phyloP scores from a whole-genome alignment of 495 filamentous ascomycete species.

The Aspergillus incahuasiensis region DNA sequence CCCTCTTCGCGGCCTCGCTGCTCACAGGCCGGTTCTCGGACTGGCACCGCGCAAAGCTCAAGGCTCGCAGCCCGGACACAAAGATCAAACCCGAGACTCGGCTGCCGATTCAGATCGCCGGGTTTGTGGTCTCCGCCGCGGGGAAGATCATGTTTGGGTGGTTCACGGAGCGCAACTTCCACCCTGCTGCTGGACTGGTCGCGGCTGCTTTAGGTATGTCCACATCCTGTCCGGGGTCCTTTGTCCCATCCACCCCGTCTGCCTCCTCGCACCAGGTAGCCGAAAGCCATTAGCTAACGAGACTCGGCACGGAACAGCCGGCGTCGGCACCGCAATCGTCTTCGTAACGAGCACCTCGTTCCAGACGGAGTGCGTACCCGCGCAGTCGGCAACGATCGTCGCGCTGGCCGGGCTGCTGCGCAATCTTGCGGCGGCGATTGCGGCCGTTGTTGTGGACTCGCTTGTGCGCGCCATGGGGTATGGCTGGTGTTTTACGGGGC shows the following conservation, averaged over 20 bases:
- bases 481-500: constrained; percentile 29
- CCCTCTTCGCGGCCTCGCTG: constrained; percentile 26
- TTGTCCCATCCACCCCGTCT: no score
- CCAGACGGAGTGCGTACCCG: constrained; percentile 25
- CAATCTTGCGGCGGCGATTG: constrained; percentile 28
- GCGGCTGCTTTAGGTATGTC: not conserved
- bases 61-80: constrained; percentile 1
- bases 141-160: constrained; percentile 31
- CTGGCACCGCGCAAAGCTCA: constrained; percentile 7
- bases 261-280: no score
- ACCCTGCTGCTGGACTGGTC: constrained; percentile 12
- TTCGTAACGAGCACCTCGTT: constrained; percentile 28
- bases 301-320: no score
- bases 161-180: constrained; percentile 21
- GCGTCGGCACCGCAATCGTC: constrained; percentile 23
- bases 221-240: no score
- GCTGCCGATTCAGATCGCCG: constrained; percentile 23
- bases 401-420: constrained; percentile 26
- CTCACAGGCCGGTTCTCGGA: constrained; percentile 26
- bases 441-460: constrained; percentile 21
- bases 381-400: constrained; percentile 23
- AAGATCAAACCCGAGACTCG: constrained; percentile 22
- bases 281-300: no score
- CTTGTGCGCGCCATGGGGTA: constrained; percentile 21
- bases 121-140: constrained; percentile 19